Evolutionary conservation across 257 asterid genomes (phyloP).

Genomic region (Coffea eugenioides): DNA sequence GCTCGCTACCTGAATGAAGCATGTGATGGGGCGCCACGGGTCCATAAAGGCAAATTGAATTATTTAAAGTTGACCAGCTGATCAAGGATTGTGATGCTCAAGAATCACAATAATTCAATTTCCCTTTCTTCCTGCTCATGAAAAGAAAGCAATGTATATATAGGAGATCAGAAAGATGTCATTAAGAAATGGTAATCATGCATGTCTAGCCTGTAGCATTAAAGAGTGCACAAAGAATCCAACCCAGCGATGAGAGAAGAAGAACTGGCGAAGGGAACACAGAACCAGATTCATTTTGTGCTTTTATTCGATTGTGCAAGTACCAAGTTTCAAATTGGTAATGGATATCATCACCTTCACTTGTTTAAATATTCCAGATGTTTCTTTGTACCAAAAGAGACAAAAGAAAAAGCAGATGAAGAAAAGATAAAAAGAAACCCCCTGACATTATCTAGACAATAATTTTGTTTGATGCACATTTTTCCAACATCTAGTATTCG

Average conservation of each 20-base stretch:
- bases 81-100: background rate
- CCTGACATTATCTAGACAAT: background rate
- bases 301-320: constrained; percentile 29
- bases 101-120: background rate
- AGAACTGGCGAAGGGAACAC: background rate
- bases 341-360: constrained; percentile 19
- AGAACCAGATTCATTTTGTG: constrained; percentile 53
- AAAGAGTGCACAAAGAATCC: background rate
- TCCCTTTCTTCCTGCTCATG: background rate
- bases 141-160: background rate
- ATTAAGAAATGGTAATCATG: background rate
- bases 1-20: background rate
- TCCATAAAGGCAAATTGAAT: background rate
- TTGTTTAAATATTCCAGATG: constrained; percentile 29
- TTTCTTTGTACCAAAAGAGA: constrained; percentile 33
- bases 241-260: background rate
- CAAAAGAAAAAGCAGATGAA: constrained; percentile 24
- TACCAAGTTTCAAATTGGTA: constrained; percentile 21
- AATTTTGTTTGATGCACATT: constrained; percentile 10
- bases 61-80: background rate
- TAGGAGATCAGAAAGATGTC: background rate
- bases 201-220: background rate
- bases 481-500: constrained; percentile 31
- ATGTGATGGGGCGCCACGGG: background rate
- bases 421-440: constrained; percentile 17